Evolutionary conservation across 2,329 filamentous ascomycete species (phyloP), one percentile per base, ranked within the genome.

Genomic region (Microcyclosporella mali): DNA sequence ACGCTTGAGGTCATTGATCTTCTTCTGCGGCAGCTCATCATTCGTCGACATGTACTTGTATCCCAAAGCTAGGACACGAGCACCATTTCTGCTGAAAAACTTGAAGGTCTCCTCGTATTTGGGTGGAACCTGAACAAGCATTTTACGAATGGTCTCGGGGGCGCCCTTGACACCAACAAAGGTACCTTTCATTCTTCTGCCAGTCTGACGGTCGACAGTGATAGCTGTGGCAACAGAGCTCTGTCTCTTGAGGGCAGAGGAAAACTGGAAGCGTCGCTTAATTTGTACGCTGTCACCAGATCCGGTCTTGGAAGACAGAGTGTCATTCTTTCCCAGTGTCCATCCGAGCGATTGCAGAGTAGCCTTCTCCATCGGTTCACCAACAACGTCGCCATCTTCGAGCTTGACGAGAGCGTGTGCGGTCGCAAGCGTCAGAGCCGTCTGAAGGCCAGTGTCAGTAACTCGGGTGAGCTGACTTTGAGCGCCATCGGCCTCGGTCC

Each of bases 31-130:
- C 48, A 95, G 75, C 61, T 98, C 92, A 29, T 79, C 76, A 33
- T 94, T 88, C 2, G 76, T 72, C 2, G 88, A 84, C 11, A 98
- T 75, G 62, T 89, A 88, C 72, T 95, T 95, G 73, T 94, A 97
- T 29, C 85, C 92, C 32, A 98, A 78, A 36, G 90, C 88, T 29
- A 98, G 77, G 11, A 98, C 92, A 71, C 92, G 85, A 33, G 88
- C 94, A 56, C 92, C 92, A 57, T 94, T 94, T 51, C 92, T 81
- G 41, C 90, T 97, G 61, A 97, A 98, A 70, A 95, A 88, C 68
- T 97, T 98, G 78, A 82, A 98, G 0, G 92, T 98, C 69, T 97
- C 92, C 64, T 98, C 92, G 60, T 98, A 98, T 62, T 94, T 81
- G 1, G 80, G 74, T 6, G 92, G 92, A 8, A 88, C 78, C 27